Conservation (phyloP, 169 alveolate genomes). For the Plasmodium gonderi region DNA sequence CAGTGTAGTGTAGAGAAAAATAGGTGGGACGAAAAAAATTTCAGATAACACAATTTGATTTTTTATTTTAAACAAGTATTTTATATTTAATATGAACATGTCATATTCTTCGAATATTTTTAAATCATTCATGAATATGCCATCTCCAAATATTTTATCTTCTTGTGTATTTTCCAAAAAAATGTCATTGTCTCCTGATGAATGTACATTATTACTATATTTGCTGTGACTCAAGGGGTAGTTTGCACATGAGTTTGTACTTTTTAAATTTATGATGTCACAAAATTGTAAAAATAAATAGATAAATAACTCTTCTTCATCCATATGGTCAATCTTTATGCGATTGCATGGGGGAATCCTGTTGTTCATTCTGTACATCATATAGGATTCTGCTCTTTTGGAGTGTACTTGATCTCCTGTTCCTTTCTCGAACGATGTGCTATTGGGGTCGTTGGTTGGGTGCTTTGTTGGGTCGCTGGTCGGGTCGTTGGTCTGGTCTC, state of each 20-base stretch:
- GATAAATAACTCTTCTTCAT: slow-evolving; percentile 48
- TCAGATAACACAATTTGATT: slow-evolving; percentile 25
- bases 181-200: neutral
- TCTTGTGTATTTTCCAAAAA: neutral
- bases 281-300: slow-evolving; percentile 62
- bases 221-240: neutral
- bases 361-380: neutral
- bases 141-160: neutral
- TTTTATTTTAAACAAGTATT: slow-evolving; percentile 49
- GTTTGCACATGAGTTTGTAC: neutral
- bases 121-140: neutral
- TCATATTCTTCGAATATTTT: slow-evolving; percentile 61
- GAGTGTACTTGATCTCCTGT: neutral
- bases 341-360: neutral
- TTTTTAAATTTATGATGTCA: slow-evolving; percentile 17
- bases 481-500: too few relatives aligned
- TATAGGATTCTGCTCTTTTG: neutral
- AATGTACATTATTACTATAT: neutral
- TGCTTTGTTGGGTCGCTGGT: too few relatives aligned
- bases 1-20: slow-evolving; percentile 15
- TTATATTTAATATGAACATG: slow-evolving; percentile 37
- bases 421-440: neutral
- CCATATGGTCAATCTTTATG: slow-evolving; percentile 36
- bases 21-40: slow-evolving; percentile 42
- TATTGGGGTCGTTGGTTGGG: too few relatives aligned